These are phyloP conservation scores for Nothophaeocryptopus gaeumannii DNA, from an alignment of 2,329 filamentous ascomycete genomes.

Conservation along the genomic window DNA sequence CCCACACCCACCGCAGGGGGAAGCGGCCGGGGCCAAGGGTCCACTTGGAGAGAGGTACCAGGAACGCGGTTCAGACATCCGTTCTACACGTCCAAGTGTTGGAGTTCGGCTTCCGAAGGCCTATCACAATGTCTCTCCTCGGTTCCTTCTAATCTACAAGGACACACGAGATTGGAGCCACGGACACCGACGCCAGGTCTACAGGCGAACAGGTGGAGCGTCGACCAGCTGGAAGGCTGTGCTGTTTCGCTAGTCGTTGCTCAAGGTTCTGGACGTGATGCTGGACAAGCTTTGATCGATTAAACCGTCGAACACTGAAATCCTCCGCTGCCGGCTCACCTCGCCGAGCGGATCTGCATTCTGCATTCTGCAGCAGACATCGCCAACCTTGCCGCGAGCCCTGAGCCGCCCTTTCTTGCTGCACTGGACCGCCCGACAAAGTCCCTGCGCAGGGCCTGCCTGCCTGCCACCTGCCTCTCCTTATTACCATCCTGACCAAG, in stretches of 20 bases:
- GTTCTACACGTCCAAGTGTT: too few species aligned
- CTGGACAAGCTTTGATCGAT: conserved; percentile 5
- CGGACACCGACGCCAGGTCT: neutral
- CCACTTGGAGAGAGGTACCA: conserved; percentile 4
- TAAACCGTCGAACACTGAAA: too few species aligned
- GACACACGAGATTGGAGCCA: too few species aligned
- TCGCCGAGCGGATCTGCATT: conserved; percentile 5
- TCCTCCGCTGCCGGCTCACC: conserved; percentile 3
- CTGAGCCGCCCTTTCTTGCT: neutral
- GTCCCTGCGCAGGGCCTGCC: conserved; percentile 5
- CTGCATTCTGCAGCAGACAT: too few species aligned
- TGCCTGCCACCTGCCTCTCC: neutral
- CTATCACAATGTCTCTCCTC: neutral
- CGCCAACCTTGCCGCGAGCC: conserved; percentile 4
- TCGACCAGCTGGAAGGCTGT: neutral
- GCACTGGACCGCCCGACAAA: neutral
- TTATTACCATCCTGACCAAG: neutral
- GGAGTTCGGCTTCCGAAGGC: too few species aligned
- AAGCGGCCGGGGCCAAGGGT: conserved; percentile 3
- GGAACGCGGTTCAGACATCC: conserved; percentile 6
- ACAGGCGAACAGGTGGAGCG: conserved; percentile 4
- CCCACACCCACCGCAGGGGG: conserved; percentile 1
- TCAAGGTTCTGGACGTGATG: neutral
- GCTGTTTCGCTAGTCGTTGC: neutral
- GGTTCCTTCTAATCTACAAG: too few species aligned